A percentile compares a stretch with the other conserved stretches of the same genome.
Evolutionary conservation across 2,329 filamentous ascomycete species (phyloP).

Genomic region (Incumbomyces delicatus): DNA sequence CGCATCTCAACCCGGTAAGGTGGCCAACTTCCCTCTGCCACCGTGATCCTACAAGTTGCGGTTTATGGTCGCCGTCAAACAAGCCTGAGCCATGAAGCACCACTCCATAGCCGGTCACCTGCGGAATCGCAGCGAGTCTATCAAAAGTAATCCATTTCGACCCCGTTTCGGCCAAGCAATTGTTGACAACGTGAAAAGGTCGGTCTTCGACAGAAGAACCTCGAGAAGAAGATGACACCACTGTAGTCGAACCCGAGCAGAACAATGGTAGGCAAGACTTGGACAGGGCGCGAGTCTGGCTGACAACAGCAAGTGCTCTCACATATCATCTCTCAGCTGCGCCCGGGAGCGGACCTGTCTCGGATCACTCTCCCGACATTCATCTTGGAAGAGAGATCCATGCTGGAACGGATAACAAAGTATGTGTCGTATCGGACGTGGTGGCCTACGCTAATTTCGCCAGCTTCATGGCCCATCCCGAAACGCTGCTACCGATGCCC

Average conservation of each 20-base stretch:
- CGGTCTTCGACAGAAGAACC: conserved; percentile 50
- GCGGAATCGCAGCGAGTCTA: conserved; percentile 18
- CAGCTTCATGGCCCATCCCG: conserved; percentile 98
- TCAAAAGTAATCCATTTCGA: conserved; percentile 7
- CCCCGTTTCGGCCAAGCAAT: not conserved
- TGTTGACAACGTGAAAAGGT: conserved; percentile 11
- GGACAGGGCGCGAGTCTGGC: conserved; percentile 11
- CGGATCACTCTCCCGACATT: conserved; percentile 93
- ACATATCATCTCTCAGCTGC: conserved; percentile 94
- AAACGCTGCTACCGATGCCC: conserved; percentile 83
- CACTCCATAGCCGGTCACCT: conserved; percentile 15
- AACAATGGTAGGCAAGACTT: conserved; percentile 66
- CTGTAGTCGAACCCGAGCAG: conserved; percentile 80
- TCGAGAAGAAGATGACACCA: conserved; percentile 57
- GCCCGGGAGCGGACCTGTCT: conserved; percentile 89
- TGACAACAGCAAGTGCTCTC: conserved; percentile 58
- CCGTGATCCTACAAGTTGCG: not conserved
- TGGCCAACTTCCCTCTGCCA: not conserved
- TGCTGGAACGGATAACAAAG: conserved; percentile 99
- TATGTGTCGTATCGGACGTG: conserved; percentile 36
- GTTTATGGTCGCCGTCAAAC: not conserved
- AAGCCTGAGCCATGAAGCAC: conserved; percentile 15
- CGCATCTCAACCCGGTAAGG: too few relatives aligned
- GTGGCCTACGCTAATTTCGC: conserved; percentile 12
- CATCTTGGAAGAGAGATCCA: conserved; percentile 92